These are phyloP conservation scores for Detonula confervacea DNA, from an alignment of 352 stramenopile genomes.

Conservation along the genomic window DNA sequence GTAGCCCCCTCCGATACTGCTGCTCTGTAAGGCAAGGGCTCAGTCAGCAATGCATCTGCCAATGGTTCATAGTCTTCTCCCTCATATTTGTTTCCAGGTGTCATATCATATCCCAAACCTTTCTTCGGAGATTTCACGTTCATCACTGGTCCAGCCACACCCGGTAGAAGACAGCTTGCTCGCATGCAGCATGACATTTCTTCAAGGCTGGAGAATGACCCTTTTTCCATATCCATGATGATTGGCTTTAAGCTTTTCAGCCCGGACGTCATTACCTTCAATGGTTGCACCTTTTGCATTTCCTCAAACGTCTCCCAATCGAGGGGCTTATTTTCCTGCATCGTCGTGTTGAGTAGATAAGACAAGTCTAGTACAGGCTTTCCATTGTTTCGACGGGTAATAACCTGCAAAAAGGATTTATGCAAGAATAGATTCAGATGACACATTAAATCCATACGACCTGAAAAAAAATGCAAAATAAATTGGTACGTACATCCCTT, in stretches of 20 bases:
- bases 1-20: conserved; percentile 82
- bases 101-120: conserved; percentile 55
- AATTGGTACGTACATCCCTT: conserved; percentile 59
- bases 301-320: conserved; percentile 87
- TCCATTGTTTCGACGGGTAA: conserved; percentile 62
- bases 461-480: background rate
- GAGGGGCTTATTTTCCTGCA: conserved; percentile 83
- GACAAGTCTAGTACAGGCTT: conserved; percentile 84
- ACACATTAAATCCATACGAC: conserved; percentile 4
- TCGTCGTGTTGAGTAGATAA: conserved; percentile 77
- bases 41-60: conserved; percentile 85
- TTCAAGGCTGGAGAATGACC: conserved; percentile 81
- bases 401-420: conserved; percentile 9
- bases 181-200: conserved; percentile 85
- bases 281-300: conserved; percentile 73
- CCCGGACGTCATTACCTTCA: conserved; percentile 82
- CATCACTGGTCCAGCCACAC: conserved; percentile 87
- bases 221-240: conserved; percentile 80
- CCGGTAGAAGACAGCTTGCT: conserved; percentile 86
- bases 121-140: conserved; percentile 55
- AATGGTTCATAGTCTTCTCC: conserved; percentile 69
- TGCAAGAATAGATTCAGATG: background rate
- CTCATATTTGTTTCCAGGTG: conserved; percentile 60
- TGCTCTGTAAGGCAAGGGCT: conserved; percentile 85
- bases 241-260: conserved; percentile 75